Evolutionary conservation across 2,329 filamentous ascomycete species (phyloP).

Genomic region (Cryphonectria japonica): DNA sequence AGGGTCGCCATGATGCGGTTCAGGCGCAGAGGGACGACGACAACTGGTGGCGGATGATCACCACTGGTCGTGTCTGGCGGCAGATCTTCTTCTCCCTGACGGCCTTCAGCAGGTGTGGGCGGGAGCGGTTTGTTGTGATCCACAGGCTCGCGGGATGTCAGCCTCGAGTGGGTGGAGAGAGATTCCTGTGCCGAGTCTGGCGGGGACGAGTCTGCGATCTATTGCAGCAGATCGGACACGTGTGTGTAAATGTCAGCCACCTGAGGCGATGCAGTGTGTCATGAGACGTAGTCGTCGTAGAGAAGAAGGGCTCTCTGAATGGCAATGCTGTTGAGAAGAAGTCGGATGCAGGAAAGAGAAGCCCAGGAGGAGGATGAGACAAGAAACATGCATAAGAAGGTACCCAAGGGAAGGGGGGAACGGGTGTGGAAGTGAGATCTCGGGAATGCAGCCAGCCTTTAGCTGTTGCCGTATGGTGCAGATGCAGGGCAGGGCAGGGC

Average conservation of each 20-base stretch:
- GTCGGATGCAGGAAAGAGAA: neutral
- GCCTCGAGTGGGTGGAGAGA: conserved; percentile 23
- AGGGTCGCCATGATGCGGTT: conserved; percentile 64
- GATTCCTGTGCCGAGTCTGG: conserved; percentile 37
- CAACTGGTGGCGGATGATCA: conserved; percentile 34
- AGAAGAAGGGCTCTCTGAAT: neutral
- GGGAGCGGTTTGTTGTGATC: conserved; percentile 62
- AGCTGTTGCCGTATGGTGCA: conserved; percentile 9
- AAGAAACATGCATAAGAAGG: conserved; percentile 9
- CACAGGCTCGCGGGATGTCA: conserved; percentile 43
- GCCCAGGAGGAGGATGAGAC: conserved; percentile 11
- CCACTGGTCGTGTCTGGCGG: neutral
- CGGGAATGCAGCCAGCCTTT: neutral
- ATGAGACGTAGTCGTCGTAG: neutral
- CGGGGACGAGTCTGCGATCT: conserved; percentile 34
- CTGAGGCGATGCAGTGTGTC: conserved; percentile 20
- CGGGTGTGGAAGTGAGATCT: neutral
- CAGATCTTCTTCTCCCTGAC: conserved; percentile 39
- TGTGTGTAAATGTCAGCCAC: conserved; percentile 30
- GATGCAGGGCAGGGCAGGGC: neutral
- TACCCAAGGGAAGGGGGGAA: neutral
- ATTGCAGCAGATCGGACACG: conserved; percentile 26
- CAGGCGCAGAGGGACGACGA: conserved; percentile 52
- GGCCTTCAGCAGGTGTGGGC: conserved; percentile 52
- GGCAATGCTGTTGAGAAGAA: neutral